Base-by-base conservation (phyloP, 306 rosid species). In the Luffa acutangula region DNA sequence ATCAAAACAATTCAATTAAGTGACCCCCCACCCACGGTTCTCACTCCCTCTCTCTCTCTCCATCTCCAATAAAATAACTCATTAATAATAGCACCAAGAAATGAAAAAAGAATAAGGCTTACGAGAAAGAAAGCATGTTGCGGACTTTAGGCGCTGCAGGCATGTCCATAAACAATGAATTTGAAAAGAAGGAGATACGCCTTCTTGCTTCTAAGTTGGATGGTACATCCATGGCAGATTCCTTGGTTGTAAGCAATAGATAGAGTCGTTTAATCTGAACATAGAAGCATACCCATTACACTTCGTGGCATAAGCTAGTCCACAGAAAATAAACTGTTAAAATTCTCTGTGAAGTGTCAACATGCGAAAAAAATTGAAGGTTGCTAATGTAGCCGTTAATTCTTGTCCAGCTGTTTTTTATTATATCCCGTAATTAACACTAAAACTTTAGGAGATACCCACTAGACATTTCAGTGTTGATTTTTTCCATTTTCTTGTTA, bases 61-160 rank as follows among this genome's bases (percentile, higher is more conserved):
- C 31, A 25, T 25, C 31, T 25, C 31, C 31, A 25, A 25, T 25
- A 25, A 25, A 25, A 25, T 25, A 25, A 25, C 31, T 1, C 31
- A 25, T 25, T 25, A 25, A 25, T 25, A 25, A 25, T 25, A 25
- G 31, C 12, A 15, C 45, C 49, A 5, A n/a, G 52, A 54, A 2
- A 39, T 77, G 42, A 76, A 56, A 56, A 34, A 56, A 14, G 48
- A 59, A 39, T 9, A 39, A 66, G 74, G 41, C 98, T 88, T 92
- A 95, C 98, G 98, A 92, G 96, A 95, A 95, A 49, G 98, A 95
- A 65, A 95, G 98, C 98, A 95, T 95, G 81, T 95, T 93, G 83
- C 93, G 97, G 81, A 95, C 97, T 95, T 93, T 95, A 70, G 98
- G 98, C 43, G 98, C 90, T 48, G 89, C 66, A 83, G 96, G 98